These are phyloP conservation scores for Sphaerobolus stellatus DNA, from an alignment of 1,284 basidiomycete genomes.

Conservation along the genomic window DNA sequence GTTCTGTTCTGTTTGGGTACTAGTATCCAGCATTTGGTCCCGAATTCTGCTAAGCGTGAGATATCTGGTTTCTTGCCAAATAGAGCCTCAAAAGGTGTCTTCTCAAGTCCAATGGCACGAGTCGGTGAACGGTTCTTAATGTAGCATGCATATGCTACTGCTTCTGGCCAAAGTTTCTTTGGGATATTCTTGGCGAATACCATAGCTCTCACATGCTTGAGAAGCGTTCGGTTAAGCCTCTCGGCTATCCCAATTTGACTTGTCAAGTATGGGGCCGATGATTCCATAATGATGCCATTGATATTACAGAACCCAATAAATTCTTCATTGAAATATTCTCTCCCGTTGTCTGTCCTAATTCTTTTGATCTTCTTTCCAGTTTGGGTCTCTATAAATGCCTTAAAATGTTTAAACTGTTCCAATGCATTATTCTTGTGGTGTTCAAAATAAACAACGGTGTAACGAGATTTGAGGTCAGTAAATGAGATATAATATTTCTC, in stretches of 20 bases:
- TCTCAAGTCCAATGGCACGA: conserved; percentile 15
- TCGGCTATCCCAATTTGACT: conserved; percentile 41
- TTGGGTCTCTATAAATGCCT: conserved; percentile 3
- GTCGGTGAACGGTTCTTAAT: conserved; percentile 28
- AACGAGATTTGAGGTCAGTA: background rate
- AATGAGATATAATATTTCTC: conserved; percentile 7
- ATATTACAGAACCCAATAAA: background rate
- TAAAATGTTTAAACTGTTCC: background rate
- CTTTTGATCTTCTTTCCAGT: background rate
- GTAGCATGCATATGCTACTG: conserved; percentile 32
- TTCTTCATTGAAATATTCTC: conserved; percentile 17
- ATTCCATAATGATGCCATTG: conserved; percentile 19
- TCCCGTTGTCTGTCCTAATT: conserved; percentile 14
- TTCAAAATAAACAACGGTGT: background rate
- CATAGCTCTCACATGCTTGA: conserved; percentile 21
- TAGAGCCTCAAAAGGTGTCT: conserved; percentile 28
- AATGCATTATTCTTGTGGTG: background rate
- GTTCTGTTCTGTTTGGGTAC: background rate
- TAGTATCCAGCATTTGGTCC: conserved; percentile 8
- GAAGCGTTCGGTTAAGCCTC: conserved; percentile 33
- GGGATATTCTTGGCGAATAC: conserved; percentile 29
- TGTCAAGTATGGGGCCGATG: conserved; percentile 36
- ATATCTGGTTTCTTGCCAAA: conserved; percentile 22
- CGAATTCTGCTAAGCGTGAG: conserved; percentile 14
- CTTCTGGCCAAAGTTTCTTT: conserved; percentile 39